Evolutionary conservation across 2,329 filamentous ascomycete genomes (phyloP), one percentile per base, ranked within the genome.

Genomic region (Aspergillus pseudoterreus): DNA sequence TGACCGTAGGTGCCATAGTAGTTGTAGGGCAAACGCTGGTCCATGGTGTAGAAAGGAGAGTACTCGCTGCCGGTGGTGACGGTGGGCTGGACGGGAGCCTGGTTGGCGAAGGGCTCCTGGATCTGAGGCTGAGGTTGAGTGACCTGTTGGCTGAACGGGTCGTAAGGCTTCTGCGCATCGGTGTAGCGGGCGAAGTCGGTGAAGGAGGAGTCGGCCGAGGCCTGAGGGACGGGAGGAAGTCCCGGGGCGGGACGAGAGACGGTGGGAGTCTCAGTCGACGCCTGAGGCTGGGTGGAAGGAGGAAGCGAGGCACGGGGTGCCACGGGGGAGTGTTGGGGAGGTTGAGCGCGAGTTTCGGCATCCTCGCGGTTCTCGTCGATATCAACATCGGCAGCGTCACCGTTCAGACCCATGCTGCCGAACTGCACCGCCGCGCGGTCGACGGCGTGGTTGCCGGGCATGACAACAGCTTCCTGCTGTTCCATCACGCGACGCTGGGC

Each of bases 391-490:
- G 62, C 55, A 43, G 74, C 67, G 54, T 82, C 82, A 48, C 86
- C 91, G 67, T 89, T 92, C 64, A 99, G 73, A 66, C 87, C 95
- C 79, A 99, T 90, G 70, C 92, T 95, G 57, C 94, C 94, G 70
- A 99, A 99, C 69, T 97, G 92, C 45, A 99, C 91, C 45, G 92
- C 88, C 59, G 92, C 84, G 63, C 91, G 86, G 69, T 97, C 92
- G 24, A 99, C 88, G 48, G 94, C 92, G 61, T 94, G 91, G 76
- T 96, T 96, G 54, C 90, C 91, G 43, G 94, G 94, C 92, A 99
- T 96, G 58, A 96, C 91, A 38, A 99, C 94, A 53, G 94, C 90
- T 75, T 99, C 94, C 72, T 96, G 92, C 69, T 99, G 94, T 63
- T 97, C 92, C 65, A 95, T 80, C 49, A 96, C 82, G 64, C 90